phyloP scores from a whole-genome alignment of 106 monocot species.

The Allium sativum region DNA sequence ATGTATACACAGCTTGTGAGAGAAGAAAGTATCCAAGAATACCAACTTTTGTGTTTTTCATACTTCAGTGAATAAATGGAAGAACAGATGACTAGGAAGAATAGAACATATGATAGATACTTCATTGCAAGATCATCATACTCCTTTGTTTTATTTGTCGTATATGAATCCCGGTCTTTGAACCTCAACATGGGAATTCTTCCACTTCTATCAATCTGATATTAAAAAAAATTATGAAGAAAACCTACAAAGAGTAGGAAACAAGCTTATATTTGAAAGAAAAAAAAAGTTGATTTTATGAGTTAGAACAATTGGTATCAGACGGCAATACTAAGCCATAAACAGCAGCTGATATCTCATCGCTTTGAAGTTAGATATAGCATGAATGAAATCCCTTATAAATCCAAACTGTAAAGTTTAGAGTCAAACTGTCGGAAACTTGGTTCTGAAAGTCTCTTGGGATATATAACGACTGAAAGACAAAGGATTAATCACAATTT shows the following conservation, averaged over 20 bases:
- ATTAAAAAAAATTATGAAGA: background rate
- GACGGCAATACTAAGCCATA: too few species aligned
- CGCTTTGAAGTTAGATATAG: too few species aligned
- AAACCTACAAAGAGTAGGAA: background rate
- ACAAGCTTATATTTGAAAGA: too few species aligned
- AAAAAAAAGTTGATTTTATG: too few species aligned
- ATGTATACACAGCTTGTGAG: slow-evolving; percentile 92
- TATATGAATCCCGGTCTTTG: slow-evolving; percentile 83
- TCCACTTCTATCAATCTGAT: slow-evolving; percentile 86
- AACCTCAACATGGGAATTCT: slow-evolving; percentile 76
- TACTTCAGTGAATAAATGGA: slow-evolving; percentile 88
- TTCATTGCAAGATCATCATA: slow-evolving; percentile 99
- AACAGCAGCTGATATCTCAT: too few species aligned
- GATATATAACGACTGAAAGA: background rate
- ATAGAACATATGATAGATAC: slow-evolving; percentile 82
- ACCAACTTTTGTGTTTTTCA: slow-evolving; percentile 89
- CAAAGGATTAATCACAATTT: background rate
- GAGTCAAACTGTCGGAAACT: too few species aligned
- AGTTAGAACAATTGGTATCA: too few species aligned
- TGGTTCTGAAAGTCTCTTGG: too few species aligned
- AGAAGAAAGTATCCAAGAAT: slow-evolving; percentile 97
- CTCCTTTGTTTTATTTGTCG: slow-evolving; percentile 89
- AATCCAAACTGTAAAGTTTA: too few species aligned
- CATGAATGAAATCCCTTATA: too few species aligned
- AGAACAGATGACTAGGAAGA: slow-evolving; percentile 64